Evolutionary conservation across 2,329 filamentous ascomycete species (phyloP).

Genomic region (Ophiosphaerella korrae): DNA sequence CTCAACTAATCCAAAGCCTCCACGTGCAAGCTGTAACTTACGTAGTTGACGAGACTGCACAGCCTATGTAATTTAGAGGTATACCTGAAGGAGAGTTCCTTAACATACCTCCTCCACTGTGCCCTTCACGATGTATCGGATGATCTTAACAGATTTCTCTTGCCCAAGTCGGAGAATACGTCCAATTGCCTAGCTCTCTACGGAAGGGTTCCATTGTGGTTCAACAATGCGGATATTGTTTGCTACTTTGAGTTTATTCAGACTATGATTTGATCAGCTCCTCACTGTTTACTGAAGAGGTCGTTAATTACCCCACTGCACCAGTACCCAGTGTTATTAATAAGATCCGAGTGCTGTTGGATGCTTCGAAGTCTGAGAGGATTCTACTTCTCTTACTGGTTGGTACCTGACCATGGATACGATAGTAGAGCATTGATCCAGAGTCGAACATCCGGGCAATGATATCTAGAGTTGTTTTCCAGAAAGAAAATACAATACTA

Average conservation of each 20-base stretch:
- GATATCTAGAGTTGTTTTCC: slow-evolving; percentile 34
- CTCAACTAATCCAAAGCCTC: no score
- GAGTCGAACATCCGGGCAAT: slow-evolving; percentile 24
- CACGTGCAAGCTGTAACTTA: no score
- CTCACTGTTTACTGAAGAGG: slow-evolving; percentile 4
- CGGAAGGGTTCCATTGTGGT: slow-evolving; percentile 39
- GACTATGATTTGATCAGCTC: no score
- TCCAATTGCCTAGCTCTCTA: slow-evolving; percentile 35
- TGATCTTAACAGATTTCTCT: slow-evolving; percentile 5
- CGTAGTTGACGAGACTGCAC: no score
- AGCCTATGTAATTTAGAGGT: no score
- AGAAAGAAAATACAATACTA: no score
- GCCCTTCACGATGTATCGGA: slow-evolving; percentile 31
- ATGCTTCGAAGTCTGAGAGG: slow-evolving; percentile 8
- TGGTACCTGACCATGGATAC: neutral
- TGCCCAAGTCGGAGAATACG: slow-evolving; percentile 30
- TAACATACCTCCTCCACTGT: slow-evolving; percentile 28
- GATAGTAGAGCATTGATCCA: neutral
- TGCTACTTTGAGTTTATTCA: slow-evolving; percentile 9
- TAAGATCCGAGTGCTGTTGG: neutral
- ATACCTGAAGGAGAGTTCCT: no score
- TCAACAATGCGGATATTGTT: slow-evolving; percentile 29
- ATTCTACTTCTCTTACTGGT: slow-evolving; percentile 6
- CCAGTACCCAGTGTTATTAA: slow-evolving; percentile 33
- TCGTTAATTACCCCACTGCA: slow-evolving; percentile 17